These are phyloP conservation scores for Xylaria venustula DNA, from an alignment of 495 filamentous ascomycete species.

Conservation along the genomic window DNA sequence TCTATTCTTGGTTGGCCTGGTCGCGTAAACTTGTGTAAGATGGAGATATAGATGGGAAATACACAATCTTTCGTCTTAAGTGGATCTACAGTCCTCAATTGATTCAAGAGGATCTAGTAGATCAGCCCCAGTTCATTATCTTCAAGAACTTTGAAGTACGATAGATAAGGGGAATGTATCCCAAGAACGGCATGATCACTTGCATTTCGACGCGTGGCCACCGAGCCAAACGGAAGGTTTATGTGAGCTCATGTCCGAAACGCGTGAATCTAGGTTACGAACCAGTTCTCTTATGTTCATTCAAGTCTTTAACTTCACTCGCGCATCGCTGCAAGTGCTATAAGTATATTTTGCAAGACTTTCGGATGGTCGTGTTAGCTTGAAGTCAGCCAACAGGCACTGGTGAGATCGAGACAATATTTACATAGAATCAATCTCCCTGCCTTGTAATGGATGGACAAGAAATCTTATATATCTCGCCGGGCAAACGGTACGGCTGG, in stretches of 20 bases:
- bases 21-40: no score
- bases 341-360: not conserved
- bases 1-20: no score
- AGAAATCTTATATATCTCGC: no score
- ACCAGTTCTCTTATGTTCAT: not conserved
- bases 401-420: no score
- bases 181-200: not conserved
- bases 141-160: no score
- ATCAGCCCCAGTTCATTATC: not conserved
- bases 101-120: no score
- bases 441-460: no score
- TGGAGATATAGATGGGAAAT: no score
- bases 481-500: no score
- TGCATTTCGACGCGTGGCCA: not conserved
- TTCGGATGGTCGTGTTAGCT: not conserved
- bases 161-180: not conserved
- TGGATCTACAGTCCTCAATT: no score
- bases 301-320: not conserved
- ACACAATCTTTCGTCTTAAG: no score
- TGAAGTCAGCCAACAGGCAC: not conserved
- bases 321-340: not conserved
- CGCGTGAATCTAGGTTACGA: not conserved
- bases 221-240: not conserved
- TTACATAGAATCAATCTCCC: no score
- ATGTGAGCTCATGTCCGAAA: not conserved